Evolutionary conservation across 768 basidiomycete species (phyloP).

Genomic region (Xanthoconium stramineum): DNA sequence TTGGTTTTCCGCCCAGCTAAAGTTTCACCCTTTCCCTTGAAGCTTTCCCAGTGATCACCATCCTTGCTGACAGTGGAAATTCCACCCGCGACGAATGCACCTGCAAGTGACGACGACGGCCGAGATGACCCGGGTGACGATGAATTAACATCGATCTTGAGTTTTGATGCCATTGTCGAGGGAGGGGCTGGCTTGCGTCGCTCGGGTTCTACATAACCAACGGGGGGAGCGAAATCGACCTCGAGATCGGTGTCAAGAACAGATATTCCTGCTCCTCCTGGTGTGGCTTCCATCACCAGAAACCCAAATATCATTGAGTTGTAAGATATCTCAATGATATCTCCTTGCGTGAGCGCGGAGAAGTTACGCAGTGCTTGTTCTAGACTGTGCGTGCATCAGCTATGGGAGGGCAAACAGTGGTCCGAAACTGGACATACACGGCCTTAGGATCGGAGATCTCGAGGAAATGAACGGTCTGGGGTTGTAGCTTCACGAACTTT

Average conservation of each 20-base stretch:
- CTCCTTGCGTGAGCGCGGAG: slow-evolving; percentile 86
- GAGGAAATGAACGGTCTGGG: slow-evolving; percentile 91
- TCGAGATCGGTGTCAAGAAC: slow-evolving; percentile 96
- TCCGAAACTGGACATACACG: slow-evolving; percentile 59
- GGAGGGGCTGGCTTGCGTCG: slow-evolving; percentile 77
- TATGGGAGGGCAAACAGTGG: background rate
- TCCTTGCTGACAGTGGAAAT: slow-evolving; percentile 63
- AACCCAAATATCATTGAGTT: slow-evolving; percentile 94
- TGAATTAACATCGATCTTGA: slow-evolving; percentile 89
- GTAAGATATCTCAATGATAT: slow-evolving; percentile 98
- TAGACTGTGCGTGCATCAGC: slow-evolving; percentile 49
- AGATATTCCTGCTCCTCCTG: slow-evolving; percentile 83
- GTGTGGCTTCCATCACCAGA: slow-evolving; percentile 90
- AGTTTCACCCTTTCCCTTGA: slow-evolving; percentile 94
- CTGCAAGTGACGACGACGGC: slow-evolving; percentile 70
- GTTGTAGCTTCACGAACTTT: slow-evolving; percentile 94
- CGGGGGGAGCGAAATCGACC: slow-evolving; percentile 93
- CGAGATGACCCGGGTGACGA: slow-evolving; percentile 84
- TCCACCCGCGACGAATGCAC: slow-evolving; percentile 55
- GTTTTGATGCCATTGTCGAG: slow-evolving; percentile 92
- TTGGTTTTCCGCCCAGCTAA: slow-evolving; percentile 89
- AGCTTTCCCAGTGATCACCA: slow-evolving; percentile 89
- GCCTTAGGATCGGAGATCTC: slow-evolving; percentile 98
- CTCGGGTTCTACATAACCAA: slow-evolving; percentile 93
- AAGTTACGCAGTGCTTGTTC: slow-evolving; percentile 95